Percentiles rank a stretch among this genome's conserved stretches.
Conservation (phyloP, 768 basidiomycete species). For the Postia placenta region DNA sequence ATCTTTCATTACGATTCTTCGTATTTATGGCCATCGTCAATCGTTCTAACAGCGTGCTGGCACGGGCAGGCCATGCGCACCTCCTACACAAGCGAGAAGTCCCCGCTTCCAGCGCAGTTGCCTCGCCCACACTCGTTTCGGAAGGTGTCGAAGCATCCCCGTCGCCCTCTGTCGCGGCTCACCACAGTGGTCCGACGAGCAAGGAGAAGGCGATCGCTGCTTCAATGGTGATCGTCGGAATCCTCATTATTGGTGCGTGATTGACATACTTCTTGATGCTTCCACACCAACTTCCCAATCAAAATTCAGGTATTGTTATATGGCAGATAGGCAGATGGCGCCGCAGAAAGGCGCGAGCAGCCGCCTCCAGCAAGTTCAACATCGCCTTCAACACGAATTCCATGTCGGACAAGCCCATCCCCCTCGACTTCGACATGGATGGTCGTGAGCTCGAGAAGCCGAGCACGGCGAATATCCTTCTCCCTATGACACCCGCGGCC, state of each 20-base stretch:
- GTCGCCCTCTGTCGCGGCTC: neutral
- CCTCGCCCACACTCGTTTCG: neutral
- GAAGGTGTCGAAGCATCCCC: neutral
- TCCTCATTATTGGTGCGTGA: neutral
- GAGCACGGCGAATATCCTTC: constrained; percentile 1
- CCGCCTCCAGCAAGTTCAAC: constrained; percentile 11
- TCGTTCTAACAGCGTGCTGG: neutral
- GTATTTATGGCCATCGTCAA: constrained; percentile 2
- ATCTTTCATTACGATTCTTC: neutral
- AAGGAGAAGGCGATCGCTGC: constrained; percentile 4
- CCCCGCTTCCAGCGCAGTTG: too few relatives aligned
- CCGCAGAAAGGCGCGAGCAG: constrained; percentile 8
- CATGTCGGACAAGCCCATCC: neutral
- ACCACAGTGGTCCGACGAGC: neutral
- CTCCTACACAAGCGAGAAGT: neutral
- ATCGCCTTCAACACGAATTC: constrained; percentile 9
- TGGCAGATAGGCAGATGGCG: constrained; percentile 17
- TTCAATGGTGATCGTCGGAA: neutral
- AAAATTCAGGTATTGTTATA: constrained; percentile 13
- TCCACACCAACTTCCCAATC: too few relatives aligned
- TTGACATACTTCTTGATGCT: constrained; percentile 1
- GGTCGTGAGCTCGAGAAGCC: constrained; percentile 2
- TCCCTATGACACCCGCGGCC: constrained; percentile 13
- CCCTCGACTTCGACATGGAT: neutral
- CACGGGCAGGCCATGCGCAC: neutral